Evolutionary conservation across 805 yeast species (phyloP).

Genomic region (Starmerella kuoi): DNA sequence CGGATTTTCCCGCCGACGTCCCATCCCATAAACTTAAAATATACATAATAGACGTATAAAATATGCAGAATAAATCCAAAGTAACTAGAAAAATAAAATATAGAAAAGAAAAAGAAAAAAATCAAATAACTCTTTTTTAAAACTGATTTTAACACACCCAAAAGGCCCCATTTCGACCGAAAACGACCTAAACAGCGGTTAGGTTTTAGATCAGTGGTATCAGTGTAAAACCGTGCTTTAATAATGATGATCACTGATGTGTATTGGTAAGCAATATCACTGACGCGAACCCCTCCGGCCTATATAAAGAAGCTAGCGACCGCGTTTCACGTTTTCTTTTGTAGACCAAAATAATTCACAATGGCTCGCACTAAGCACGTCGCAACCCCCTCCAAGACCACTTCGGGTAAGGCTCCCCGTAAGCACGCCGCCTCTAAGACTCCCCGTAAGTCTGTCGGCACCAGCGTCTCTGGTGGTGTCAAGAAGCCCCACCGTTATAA

Average conservation of each 20-base stretch:
- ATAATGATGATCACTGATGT: conserved; percentile 7
- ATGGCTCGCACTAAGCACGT: conserved; percentile 47
- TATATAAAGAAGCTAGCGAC: conserved; percentile 7
- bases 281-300: not conserved
- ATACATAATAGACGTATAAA: too few relatives aligned
- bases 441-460: conserved; percentile 79
- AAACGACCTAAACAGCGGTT: too few relatives aligned
- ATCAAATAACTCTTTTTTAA: too few relatives aligned
- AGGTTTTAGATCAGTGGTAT: not conserved
- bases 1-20: too few relatives aligned
- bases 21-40: too few relatives aligned
- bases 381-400: conserved; percentile 62
- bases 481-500: conserved; percentile 88
- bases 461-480: conserved; percentile 65
- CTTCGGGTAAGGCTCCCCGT: conserved; percentile 91
- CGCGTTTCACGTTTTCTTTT: not conserved
- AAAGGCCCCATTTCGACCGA: too few relatives aligned
- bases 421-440: conserved; percentile 84
- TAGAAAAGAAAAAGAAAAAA: too few relatives aligned
- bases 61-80: too few relatives aligned
- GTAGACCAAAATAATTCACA: conserved; percentile 5
- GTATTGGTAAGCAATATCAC: not conserved
- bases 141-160: too few relatives aligned
- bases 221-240: not conserved
- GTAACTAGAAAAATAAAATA: too few relatives aligned